Percentiles rank a stretch among this genome's conserved stretches.
These are phyloP conservation scores for Pseudoneurospora amorphoporcata DNA, from an alignment of 495 filamentous ascomycete species.

Conservation along the genomic window DNA sequence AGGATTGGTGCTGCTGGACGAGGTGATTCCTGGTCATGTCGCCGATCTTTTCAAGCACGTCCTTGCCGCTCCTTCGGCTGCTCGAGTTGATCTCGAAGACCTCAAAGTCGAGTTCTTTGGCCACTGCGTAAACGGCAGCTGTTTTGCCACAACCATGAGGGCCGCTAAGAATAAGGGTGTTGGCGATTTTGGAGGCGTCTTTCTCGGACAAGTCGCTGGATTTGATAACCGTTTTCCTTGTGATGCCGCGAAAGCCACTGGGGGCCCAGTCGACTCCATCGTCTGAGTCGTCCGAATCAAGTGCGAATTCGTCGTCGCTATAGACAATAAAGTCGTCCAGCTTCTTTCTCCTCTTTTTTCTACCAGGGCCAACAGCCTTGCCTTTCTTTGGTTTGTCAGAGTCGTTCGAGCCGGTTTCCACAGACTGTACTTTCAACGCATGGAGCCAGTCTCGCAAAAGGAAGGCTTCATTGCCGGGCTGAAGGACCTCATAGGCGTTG, in stretches of 20 bases:
- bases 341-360: constrained; percentile 62
- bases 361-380: constrained; percentile 36
- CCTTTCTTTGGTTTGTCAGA: constrained; percentile 35
- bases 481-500: constrained; percentile 61
- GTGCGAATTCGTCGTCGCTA: constrained; percentile 73
- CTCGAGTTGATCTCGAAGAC: constrained; percentile 91
- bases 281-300: constrained; percentile 63
- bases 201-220: constrained; percentile 39
- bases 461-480: constrained; percentile 57
- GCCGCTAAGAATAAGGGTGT: constrained; percentile 75
- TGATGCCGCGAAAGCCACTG: constrained; percentile 25
- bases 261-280: constrained; percentile 46
- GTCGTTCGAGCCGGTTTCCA: constrained; percentile 53
- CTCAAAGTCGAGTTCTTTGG: constrained; percentile 87
- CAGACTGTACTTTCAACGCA: constrained; percentile 58
- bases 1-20: constrained; percentile 41
- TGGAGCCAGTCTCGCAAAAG: constrained; percentile 80
- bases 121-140: constrained; percentile 85
- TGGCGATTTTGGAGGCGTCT: constrained; percentile 33
- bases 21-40: constrained; percentile 96
- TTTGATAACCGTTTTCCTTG: constrained; percentile 55
- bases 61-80: constrained; percentile 73
- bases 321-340: constrained; percentile 79
- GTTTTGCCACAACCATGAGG: constrained; percentile 90
- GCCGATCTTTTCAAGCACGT: constrained; percentile 83